Conservation (phyloP, 2,329 filamentous ascomycete species). For the Hypoxylon sp. region DNA sequence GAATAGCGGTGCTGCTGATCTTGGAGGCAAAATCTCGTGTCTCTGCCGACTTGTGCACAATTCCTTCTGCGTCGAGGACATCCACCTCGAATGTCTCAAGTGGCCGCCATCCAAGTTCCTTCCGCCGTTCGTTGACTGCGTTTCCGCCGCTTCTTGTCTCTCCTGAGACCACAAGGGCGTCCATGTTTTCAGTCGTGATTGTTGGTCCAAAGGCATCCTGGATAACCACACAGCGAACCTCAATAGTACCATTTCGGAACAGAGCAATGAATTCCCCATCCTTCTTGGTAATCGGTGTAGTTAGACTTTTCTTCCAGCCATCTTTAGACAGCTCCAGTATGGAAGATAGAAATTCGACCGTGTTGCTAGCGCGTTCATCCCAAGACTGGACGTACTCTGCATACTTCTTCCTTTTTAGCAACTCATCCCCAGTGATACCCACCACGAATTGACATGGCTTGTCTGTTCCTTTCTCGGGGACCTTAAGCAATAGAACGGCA, state of each 20-base stretch:
- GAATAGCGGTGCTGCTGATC: constrained; percentile 90
- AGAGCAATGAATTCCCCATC: constrained; percentile 60
- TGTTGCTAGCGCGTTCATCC: constrained; percentile 73
- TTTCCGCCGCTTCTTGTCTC: constrained; percentile 87
- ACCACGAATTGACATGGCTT: constrained; percentile 71
- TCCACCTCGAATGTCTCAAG: constrained; percentile 89
- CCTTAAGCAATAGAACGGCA: constrained; percentile 74
- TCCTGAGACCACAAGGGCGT: constrained; percentile 83
- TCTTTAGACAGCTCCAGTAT: constrained; percentile 57
- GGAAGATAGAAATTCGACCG: constrained; percentile 77
- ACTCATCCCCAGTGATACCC: constrained; percentile 86
- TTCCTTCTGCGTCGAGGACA: constrained; percentile 76
- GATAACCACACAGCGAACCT: constrained; percentile 83
- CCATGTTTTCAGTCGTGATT: constrained; percentile 79
- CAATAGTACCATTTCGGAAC: constrained; percentile 67
- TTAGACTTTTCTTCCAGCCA: constrained; percentile 55
- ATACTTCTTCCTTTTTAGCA: constrained; percentile 90
- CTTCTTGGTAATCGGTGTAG: constrained; percentile 47
- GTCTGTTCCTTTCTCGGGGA: constrained; percentile 51
- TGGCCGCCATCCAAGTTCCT: constrained; percentile 76
- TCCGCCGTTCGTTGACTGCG: constrained; percentile 85
- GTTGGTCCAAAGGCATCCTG: constrained; percentile 91
- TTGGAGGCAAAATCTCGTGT: constrained; percentile 77
- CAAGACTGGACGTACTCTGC: constrained; percentile 83
- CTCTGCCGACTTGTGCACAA: constrained; percentile 53